Evolutionary conservation across 176 grass and related monocot genomes (phyloP).

Genomic region (Carex scoparia): DNA sequence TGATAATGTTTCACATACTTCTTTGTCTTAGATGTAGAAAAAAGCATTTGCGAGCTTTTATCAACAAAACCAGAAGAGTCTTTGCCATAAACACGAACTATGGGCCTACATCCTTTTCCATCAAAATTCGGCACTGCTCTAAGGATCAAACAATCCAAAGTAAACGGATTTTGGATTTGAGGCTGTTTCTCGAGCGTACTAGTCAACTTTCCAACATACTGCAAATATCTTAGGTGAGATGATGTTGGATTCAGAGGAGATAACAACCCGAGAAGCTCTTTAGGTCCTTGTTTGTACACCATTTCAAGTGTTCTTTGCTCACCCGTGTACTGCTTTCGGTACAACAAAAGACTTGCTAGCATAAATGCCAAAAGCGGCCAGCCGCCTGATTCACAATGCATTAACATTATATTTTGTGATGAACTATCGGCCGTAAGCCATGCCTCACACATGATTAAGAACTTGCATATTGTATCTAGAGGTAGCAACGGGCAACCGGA

Average conservation of each 20-base stretch:
- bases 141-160: slow-evolving; percentile 88
- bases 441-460: slow-evolving; percentile 67
- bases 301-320: slow-evolving; percentile 93
- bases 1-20: slow-evolving; percentile 62
- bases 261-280: slow-evolving; percentile 69
- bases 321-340: slow-evolving; percentile 75
- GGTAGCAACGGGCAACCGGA: slow-evolving; percentile 72
- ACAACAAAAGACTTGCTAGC: slow-evolving; percentile 84
- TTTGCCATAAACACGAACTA: slow-evolving; percentile 64
- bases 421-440: slow-evolving; percentile 69
- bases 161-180: slow-evolving; percentile 52
- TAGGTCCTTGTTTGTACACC: slow-evolving; percentile 91
- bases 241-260: slow-evolving; percentile 65
- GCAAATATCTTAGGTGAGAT: slow-evolving; percentile 85
- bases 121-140: slow-evolving; percentile 83
- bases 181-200: slow-evolving; percentile 39
- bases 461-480: slow-evolving; percentile 70
- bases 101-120: slow-evolving; percentile 64
- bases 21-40: slow-evolving; percentile 52
- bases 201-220: slow-evolving; percentile 64
- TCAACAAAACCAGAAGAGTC: slow-evolving; percentile 47
- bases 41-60: slow-evolving; percentile 38
- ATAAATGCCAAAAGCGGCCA: slow-evolving; percentile 94
- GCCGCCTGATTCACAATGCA: slow-evolving; percentile 89
- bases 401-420: slow-evolving; percentile 66